Conservation (phyloP, 345 rosid genomes). For the Theobroma cacao region DNA sequence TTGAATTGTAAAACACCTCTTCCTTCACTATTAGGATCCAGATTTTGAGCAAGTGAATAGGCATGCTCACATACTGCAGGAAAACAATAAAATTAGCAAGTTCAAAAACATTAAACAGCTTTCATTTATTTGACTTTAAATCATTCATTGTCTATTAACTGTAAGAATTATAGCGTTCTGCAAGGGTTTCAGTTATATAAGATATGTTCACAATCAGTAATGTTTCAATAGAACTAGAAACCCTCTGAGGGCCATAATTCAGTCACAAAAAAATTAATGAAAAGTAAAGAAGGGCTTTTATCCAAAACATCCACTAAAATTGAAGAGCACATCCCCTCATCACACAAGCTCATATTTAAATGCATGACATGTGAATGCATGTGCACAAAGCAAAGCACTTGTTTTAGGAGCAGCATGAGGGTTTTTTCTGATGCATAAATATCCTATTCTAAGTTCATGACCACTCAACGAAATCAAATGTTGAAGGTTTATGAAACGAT, state of each 20-base stretch:
- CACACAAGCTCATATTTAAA: background rate
- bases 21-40: constrained; percentile 97
- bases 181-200: background rate
- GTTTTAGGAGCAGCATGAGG: background rate
- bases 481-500: background rate
- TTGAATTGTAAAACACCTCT: constrained; percentile 98
- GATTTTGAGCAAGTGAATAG: constrained; percentile 88
- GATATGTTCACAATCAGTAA: background rate
- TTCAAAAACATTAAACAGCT: constrained; percentile 9
- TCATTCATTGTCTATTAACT: background rate
- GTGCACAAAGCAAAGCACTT: background rate
- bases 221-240: background rate
- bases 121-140: background rate
- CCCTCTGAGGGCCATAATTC: background rate
- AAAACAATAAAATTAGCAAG: constrained; percentile 10
- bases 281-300: background rate
- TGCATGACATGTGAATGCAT: background rate
- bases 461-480: background rate
- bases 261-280: background rate
- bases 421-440: background rate
- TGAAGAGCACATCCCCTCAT: background rate
- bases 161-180: background rate
- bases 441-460: background rate
- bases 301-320: background rate
- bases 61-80: constrained; percentile 94